Base-by-base conservation (phyloP, 495 filamentous ascomycete species). In the Amniculicola lignicola region DNA sequence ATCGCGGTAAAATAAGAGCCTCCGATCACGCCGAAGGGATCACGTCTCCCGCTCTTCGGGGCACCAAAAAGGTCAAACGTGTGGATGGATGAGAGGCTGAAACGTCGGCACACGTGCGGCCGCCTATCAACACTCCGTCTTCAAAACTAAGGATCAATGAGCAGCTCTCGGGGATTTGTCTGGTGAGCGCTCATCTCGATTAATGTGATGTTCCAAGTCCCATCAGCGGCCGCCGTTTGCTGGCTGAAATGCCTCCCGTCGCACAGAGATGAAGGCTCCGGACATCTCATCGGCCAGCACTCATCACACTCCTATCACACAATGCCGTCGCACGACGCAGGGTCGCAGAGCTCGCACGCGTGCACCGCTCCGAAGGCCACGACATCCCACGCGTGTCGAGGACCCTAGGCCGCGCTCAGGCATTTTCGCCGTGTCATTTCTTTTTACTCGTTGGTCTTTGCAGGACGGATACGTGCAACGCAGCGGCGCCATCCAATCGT, bases 41-140 rank as follows among this genome's bases (percentile, higher is more conserved):
- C 47, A 59, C 55, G 55, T 59, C 55, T 59, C 55, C 55, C 39
- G 19, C 28, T 38, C 47, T 39, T 45, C 55, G 47, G 47, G 48
- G 14, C 31, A n/a, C 36, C 54, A 57, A 28, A 41, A 15, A 41
- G 33, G 43, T 9, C 45, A 35, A 43, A 42, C 23, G 53, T n/a
- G 35, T 21, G 16, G 47, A 15, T 48, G 29, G 47, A 47, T 41
- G 11, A 9, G 36, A 51, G 55, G 55, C 55, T 59, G 55, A 59
- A 59, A 59, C 55, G 19, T 31, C 18, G 36, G 48, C 39, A 4
- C 9, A 12, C 24, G 3, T 11, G 24, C 9, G 23, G 24, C 19
- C 7, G 41, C 51, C 39, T 36, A 46, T 54, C 51, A 42, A 33
- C 5, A 28, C 16, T 9, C 22, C 33, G 47, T 31, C 47, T 22